These are phyloP conservation scores for Saturnispora diversa DNA, from an alignment of 805 yeast species.

Conservation along the genomic window DNA sequence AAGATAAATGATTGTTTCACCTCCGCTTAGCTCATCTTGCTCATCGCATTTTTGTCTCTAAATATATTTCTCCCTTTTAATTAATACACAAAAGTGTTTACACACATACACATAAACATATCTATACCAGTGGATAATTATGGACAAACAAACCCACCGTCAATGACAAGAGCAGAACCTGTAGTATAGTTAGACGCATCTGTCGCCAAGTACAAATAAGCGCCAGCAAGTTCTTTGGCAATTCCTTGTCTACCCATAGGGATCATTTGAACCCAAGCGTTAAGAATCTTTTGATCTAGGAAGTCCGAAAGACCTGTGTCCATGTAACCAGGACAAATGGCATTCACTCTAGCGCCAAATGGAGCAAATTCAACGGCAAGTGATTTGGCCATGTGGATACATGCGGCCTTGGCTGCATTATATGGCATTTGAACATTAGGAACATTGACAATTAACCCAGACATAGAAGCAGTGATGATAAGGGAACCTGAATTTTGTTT, in stretches of 20 bases:
- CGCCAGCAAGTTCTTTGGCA: conserved; percentile 71
- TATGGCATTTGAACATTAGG: conserved; percentile 85
- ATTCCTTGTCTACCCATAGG: conserved; percentile 73
- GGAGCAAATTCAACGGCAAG: conserved; percentile 89
- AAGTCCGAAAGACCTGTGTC: conserved; percentile 57
- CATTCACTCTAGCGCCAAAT: conserved; percentile 69
- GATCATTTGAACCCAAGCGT: conserved; percentile 42
- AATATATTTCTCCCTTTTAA: background rate
- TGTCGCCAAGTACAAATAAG: conserved; percentile 69
- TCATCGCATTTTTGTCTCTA: too few species aligned
- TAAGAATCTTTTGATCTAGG: conserved; percentile 37
- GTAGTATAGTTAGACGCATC: conserved; percentile 79
- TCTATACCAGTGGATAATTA: background rate
- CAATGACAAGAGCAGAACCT: conserved; percentile 69
- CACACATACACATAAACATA: too few species aligned
- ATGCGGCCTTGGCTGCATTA: conserved; percentile 86
- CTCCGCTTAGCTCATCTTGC: too few species aligned
- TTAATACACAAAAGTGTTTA: too few species aligned
- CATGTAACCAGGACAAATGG: conserved; percentile 79
- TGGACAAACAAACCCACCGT: conserved; percentile 55
- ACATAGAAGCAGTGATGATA: conserved; percentile 82
- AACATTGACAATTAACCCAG: conserved; percentile 80
- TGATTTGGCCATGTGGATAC: conserved; percentile 66
- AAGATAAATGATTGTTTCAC: too few species aligned
- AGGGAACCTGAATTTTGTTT: conserved; percentile 70